Evolutionary conservation across 345 rosid species (phyloP), one percentile per base, ranked within the genome.

Genomic region (Rubroshorea leprosula): DNA sequence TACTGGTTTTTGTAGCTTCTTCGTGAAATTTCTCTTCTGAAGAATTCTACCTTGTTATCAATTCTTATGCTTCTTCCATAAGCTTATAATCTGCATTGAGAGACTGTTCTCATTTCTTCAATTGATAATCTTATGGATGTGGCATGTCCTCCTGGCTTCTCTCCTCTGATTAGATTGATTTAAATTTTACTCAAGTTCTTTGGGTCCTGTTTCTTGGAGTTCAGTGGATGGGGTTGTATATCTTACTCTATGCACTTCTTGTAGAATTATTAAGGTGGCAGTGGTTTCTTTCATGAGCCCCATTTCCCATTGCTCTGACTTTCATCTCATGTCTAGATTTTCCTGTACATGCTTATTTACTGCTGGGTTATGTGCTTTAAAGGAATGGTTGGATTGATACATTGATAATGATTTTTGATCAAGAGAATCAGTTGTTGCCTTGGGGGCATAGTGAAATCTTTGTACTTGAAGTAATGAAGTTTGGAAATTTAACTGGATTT

Each of bases 1-100:
- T 31, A 12, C n/a, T 53, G 54, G 39, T 44, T 10, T 35, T 35
- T 48, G 22, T 62, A 21, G 35, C 53, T 50, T 58, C n/a, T n/a
- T n/a, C n/a, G n/a, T n/a, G n/a, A n/a, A n/a, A n/a, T n/a, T n/a
- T n/a, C 35, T 29, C 35, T 29, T 26, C n/a, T 55, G 62, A 60
- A 43, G 54, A n/a, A 21, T 49, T 58, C 45, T 25, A 23, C 51
- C 35, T 3, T 4, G 35, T 29, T 29, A 3, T 29, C 35, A 29
- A 29, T 9, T 29, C 35, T 29, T 29, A n/a, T n/a, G 35, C 35
- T 29, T 3, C 4, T 9, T 3, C 35, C 35, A 29, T 29, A 29
- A 29, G n/a, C n/a, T n/a, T n/a, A n/a, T n/a, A n/a, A n/a, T n/a
- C n/a, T n/a, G n/a, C n/a, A n/a, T n/a, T n/a, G n/a, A n/a, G n/a